Base-by-base conservation (phyloP, 1,139 yeast species). In the Taphrina deformans region DNA sequence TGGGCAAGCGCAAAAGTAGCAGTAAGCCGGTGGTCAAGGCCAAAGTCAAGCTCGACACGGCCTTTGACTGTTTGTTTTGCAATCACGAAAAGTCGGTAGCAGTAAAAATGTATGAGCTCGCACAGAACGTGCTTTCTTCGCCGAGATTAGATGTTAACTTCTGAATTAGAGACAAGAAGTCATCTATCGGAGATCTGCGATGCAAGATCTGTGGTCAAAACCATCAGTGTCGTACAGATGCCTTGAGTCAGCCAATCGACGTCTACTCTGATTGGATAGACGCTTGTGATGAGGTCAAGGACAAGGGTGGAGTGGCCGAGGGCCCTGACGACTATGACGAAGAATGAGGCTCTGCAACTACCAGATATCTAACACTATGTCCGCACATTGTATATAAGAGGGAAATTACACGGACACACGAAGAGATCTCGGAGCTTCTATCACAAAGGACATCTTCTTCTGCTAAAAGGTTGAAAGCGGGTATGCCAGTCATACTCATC, bases 261-360 rank as follows among this genome's bases (percentile, higher is more conserved):
- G 89, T 93, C 26, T 93, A 93, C 75, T 88, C 96, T 61, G 99
- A 92, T 74, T 93, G 99, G 99, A 91, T 91, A 67, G 99, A 93
- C 79, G 99, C 98, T 0, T 93, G 97, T 74, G 99, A 93, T 73
- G 97, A 95, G 62, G 95, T 93, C 31, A 53, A 53, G 48, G 58
- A 53, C 58, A 53, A 53, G 21, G 58, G 48, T 9, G 48, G 40
- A 7, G 12, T 38, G 16, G 10, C 21, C 16, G 33, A 38, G 14
- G 33, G 18, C 10, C 31, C 16, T 6, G 58, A 35, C 14, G 18
- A 21, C 16, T 35, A 35, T 3, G 58, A 53, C 12, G 58, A 53
- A 12, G 53, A 48, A 48, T 48, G 35, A 29, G 9, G 21, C n/a
- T 10, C 9, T 12, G 33, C 33, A 10, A 29, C 10, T 10, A 10